Base-by-base conservation (phyloP, 345 rosid genomes). In the Pistacia vera region DNA sequence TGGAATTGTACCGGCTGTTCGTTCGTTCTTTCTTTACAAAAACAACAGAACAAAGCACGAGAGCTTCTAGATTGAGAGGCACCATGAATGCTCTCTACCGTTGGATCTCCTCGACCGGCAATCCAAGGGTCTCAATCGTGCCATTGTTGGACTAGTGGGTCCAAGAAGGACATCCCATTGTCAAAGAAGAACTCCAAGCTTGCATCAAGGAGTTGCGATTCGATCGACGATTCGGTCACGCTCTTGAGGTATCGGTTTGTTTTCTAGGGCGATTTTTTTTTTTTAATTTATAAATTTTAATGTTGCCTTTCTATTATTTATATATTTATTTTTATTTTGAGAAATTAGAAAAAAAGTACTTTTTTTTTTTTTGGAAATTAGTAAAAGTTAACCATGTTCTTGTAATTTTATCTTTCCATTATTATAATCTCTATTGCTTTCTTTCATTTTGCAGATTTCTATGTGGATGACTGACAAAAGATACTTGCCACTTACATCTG, bases 381-480 rank as follows among this genome's bases (percentile, higher is more conserved):
- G 22, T 22, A 22, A 22, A 22, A 0, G 0, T 22, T 22, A 22
- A 22, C 4, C 6, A 38, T 38, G 51, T 25, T 60, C 22, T 46
- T 1, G 8, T 17, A 9, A 13, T 11, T 61, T 17, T 30, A 17
- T 8, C 10, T 4, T 46, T 6, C 17, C 48, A 9, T 3, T 9
- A 2, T 1, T 60, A 2, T 61, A 22, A 13, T 44, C 20, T 44
- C 36, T 12, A 22, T 22, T 5, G 4, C 11, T 44, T 10, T 72
- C 55, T 36, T 28, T 52, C 41, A 64, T 46, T 6, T 11, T 28
- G n/a, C 78, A 88, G 90, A 61, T 86, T 48, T 81, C 84, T 9
- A 74, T 51, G 41, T 88, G 92, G 91, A 81, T 88, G 88, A 79
- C 71, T 14, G 86, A 86, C 22, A 75, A 76, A 76, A 76, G 77